Base-by-base conservation (phyloP, 2,329 filamentous ascomycete genomes). In the Colletotrichum sp. region DNA sequence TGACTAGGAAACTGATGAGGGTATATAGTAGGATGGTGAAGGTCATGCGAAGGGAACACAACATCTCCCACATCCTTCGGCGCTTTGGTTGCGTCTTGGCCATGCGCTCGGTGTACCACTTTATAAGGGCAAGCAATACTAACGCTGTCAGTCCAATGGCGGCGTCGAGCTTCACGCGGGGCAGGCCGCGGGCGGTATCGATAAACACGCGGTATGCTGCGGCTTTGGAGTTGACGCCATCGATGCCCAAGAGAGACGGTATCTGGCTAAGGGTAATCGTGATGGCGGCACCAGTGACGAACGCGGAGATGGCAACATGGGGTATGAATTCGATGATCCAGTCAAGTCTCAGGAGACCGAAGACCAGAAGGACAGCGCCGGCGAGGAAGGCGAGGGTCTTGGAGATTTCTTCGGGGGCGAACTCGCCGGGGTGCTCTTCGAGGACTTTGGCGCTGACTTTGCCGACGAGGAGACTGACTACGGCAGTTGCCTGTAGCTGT, bases 1-100 rank as follows among this genome's bases (percentile, higher is more conserved):
- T 93, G 71, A 91, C 90, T 6, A 95, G 86, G 76, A 90, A 95
- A 82, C 93, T 94, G 81, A 96, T 91, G 77, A 96, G 83, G 4
- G 93, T 95, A 83, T 95, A 96, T 3, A 96, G 87, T 26, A 96
- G 83, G 81, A 96, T 94, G 71, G 95, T 92, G 79, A 96, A 95
- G 0, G 92, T 94, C 32, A 95, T 92, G 13, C 95, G 91, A 8
- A 96, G 86, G 0, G 95, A 96, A n/a, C 92, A 93, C 43, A 92
- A 82, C 83, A 95, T 95, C 81, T 95, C 94, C 89, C 92, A 95
- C 7, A 91, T 81, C 83, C 93, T 93, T 74, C 90, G 89, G 64
- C 86, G 87, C 7, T 86, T 82, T 0, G 95, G 94, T 71, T 92
- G 87, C 75, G 89, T 90, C 81, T 87, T 89, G 21, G 92, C 93